These are phyloP conservation scores for Erythrobasidium hasegawianum DNA, from an alignment of 1,284 basidiomycete species.

Conservation along the genomic window DNA sequence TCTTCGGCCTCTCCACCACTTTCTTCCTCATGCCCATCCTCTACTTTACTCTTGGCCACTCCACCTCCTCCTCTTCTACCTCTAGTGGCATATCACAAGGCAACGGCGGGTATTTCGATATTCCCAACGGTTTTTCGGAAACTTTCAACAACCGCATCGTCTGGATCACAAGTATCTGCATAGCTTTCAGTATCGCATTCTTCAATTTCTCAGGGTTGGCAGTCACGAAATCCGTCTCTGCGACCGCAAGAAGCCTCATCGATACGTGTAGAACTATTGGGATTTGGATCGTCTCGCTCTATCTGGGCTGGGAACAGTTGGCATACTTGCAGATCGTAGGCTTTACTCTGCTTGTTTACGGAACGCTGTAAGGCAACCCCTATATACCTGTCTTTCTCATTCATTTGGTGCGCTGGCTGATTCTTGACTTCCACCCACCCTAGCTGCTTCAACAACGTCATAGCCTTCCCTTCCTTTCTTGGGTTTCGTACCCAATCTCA, in stretches of 20 bases:
- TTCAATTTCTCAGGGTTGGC: conserved; percentile 96
- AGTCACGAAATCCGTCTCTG: conserved; percentile 62
- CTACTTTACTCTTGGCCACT: conserved; percentile 52
- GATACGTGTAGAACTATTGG: conserved; percentile 93
- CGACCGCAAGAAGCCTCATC: conserved; percentile 58
- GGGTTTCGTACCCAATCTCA: background rate
- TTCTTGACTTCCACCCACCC: background rate
- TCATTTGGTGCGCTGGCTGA: background rate
- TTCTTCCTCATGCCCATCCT: conserved; percentile 70
- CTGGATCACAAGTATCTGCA: conserved; percentile 66
- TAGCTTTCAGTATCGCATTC: conserved; percentile 62
- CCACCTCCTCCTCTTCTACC: background rate
- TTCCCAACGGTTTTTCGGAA: conserved; percentile 83
- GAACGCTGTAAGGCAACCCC: conserved; percentile 42
- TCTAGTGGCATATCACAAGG: conserved; percentile 48
- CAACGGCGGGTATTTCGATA: conserved; percentile 82
- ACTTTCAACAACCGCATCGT: conserved; percentile 76
- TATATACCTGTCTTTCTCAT: background rate
- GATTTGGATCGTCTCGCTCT: conserved; percentile 83
- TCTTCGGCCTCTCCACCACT: conserved; percentile 81
- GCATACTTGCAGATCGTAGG: conserved; percentile 83
- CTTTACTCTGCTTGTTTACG: conserved; percentile 83
- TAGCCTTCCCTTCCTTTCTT: conserved; percentile 23
- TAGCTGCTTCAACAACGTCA: conserved; percentile 32
- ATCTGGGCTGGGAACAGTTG: conserved; percentile 87